Base-by-base conservation (phyloP, 306 rosid genomes). In the Adenanthera pavonina region DNA sequence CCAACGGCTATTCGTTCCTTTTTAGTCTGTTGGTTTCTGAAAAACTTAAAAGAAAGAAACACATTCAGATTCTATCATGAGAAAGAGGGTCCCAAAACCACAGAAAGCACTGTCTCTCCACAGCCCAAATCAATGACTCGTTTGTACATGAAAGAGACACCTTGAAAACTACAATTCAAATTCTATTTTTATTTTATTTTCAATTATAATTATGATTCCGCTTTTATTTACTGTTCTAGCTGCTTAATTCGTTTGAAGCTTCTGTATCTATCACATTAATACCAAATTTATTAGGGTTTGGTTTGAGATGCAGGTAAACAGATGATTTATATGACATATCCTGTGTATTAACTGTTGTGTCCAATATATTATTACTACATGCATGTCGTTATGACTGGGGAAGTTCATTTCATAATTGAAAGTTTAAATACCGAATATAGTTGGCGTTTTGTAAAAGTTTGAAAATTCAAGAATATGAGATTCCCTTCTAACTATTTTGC, bases 1-100 rank as follows among this genome's bases (percentile, higher is more conserved):
- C 85, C 87, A 90, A 87, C 89, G 91, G 89, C 88, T 88, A 85
- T n/a, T 67, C 72, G 12, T 67, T 81, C 69, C 83, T 66, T 84
- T 85, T 65, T 78, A 38, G 48, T 76, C 51, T 40, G 19, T 59
- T 20, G 8, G 65, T 59, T 82, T 85, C 79, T 57, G 6, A 75
- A 80, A 69, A 41, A 20, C 61, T 75, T 60, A 61, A 81, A 77
- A 73, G 74, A 68, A 69, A 81, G 67, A 68, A 74, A 78, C 13
- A 70, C 20, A 62, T 13, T 69, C 69, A 70, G 72, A 88, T 83
- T 88, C 85, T 84, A 86, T 85, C 52, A 81, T 79, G 60, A 71
- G 48, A 70, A 33, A 17, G 25, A 80, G 86, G 84, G 76, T 78
- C 89, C 88, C 84, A 82, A 49, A 85, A 80, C 44, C 65, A 78